Percentiles rank a stretch among this genome's conserved stretches.
Conservation (phyloP, 2,329 filamentous ascomycete species). For the Balansia obtecta region DNA sequence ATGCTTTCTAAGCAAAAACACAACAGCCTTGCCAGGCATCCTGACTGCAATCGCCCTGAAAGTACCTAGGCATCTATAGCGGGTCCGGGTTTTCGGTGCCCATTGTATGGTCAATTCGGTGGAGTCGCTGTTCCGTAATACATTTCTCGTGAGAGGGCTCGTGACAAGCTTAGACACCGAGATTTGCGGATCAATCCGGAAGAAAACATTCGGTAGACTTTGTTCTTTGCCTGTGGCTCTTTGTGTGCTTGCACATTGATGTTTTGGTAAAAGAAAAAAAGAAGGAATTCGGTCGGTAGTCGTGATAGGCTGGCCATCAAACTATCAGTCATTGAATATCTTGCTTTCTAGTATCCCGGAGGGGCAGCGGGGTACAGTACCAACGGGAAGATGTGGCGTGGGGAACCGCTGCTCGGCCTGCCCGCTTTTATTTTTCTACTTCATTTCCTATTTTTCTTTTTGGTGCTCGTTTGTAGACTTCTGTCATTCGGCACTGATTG, state of each 20-base stretch:
- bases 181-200: neutral
- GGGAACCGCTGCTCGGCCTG: no score
- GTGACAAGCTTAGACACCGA: neutral
- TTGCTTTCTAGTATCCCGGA: neutral
- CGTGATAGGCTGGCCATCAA: neutral
- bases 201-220: neutral
- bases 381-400: no score
- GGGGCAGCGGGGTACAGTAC: no score
- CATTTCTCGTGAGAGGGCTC: neutral
- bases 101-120: neutral
- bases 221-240: neutral
- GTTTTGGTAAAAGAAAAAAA: neutral
- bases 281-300: neutral
- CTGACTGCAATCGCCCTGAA: neutral
- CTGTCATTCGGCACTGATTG: neutral
- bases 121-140: neutral
- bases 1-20: neutral
- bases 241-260: no score
- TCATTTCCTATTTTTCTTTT: no score
- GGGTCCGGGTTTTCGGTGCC: neutral
- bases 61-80: neutral
- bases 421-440: no score
- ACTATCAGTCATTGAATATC: constrained; percentile 1
- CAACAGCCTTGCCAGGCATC: neutral
- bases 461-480: no score